phyloP scores from a whole-genome alignment of 2,329 filamentous ascomycete genomes.

The Ceratocystis cubensis region DNA sequence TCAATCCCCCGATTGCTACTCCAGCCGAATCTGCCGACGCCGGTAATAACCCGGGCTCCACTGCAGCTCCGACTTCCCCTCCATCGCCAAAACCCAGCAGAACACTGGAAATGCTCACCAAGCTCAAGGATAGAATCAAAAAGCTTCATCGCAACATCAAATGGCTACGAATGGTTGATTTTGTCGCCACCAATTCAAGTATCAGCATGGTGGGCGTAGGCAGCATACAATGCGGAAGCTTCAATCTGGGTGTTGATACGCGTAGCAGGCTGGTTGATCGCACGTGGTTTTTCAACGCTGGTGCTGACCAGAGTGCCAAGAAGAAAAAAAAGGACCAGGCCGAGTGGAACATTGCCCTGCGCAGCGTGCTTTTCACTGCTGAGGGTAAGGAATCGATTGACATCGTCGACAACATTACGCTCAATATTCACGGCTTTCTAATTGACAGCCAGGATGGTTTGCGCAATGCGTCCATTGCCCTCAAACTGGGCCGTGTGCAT shows the following conservation, averaged over 20 bases:
- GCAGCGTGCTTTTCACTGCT: slow-evolving; percentile 79
- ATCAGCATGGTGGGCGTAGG: slow-evolving; percentile 70
- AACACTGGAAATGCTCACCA: slow-evolving; percentile 69
- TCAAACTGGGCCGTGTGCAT: slow-evolving; percentile 84
- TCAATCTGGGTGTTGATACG: slow-evolving; percentile 82
- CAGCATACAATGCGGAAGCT: slow-evolving; percentile 67
- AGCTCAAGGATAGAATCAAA: slow-evolving; percentile 75
- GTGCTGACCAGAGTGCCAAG: slow-evolving; percentile 41
- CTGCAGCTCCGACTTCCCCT: slow-evolving; percentile 19
- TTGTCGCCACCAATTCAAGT: slow-evolving; percentile 70
- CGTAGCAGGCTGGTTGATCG: slow-evolving; percentile 82
- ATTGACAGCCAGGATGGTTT: slow-evolving; percentile 77
- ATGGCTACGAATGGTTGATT: slow-evolving; percentile 80
- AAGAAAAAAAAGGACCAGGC: slow-evolving; percentile 47
- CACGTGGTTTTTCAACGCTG: slow-evolving; percentile 65
- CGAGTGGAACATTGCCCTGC: slow-evolving; percentile 82
- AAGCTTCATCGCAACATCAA: slow-evolving; percentile 72
- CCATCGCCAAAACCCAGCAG: slow-evolving; percentile 42
- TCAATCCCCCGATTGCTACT: slow-evolving; percentile 23
- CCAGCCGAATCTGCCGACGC: slow-evolving; percentile 1
- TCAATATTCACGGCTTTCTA: slow-evolving; percentile 85
- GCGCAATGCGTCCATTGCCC: slow-evolving; percentile 73
- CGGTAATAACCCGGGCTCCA: slow-evolving; percentile 21
- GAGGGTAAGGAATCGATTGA: slow-evolving; percentile 77
- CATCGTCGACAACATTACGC: slow-evolving; percentile 70